These are phyloP conservation scores for Leptographium wingfieldii DNA, from an alignment of 2,329 filamentous ascomycete species.

Conservation along the genomic window DNA sequence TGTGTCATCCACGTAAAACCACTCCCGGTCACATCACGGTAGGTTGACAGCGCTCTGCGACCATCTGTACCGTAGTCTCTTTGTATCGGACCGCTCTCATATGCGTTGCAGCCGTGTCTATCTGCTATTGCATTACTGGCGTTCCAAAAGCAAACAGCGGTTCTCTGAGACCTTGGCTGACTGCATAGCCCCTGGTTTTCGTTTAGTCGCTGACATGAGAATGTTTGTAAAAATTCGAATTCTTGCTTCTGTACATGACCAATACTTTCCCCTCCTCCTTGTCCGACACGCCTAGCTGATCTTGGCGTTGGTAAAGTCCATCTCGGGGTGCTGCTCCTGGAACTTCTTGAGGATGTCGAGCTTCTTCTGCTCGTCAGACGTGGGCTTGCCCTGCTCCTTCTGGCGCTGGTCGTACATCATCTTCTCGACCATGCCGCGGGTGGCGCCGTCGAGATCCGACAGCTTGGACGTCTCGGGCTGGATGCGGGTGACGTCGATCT, in stretches of 20 bases:
- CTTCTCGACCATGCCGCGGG: conserved; percentile 96
- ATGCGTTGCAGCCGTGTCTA: conserved; percentile 36
- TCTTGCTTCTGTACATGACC: no score
- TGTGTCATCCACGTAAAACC: no score
- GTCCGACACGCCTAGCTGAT: conserved; percentile 31
- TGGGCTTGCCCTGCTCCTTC: conserved; percentile 83
- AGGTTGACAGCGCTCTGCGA: background rate
- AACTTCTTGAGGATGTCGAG: conserved; percentile 87
- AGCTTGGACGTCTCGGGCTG: conserved; percentile 85
- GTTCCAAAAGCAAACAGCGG: conserved; percentile 45
- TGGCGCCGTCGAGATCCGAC: conserved; percentile 87
- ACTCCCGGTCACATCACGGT: background rate
- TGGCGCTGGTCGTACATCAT: conserved; percentile 99
- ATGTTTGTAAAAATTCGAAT: no score
- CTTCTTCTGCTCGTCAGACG: conserved; percentile 93
- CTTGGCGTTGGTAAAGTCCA: conserved; percentile 62
- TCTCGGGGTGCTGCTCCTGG: conserved; percentile 63
- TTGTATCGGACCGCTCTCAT: background rate
- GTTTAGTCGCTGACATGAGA: conserved; percentile 48
- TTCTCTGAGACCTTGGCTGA: conserved; percentile 46
- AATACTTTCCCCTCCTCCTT: background rate
- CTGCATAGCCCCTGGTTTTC: conserved; percentile 34
- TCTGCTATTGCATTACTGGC: conserved; percentile 42
- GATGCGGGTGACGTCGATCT: conserved; percentile 93
- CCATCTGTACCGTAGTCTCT: background rate